phyloP scores from a whole-genome alignment of 345 rosid genomes.

The Brassica incana region DNA sequence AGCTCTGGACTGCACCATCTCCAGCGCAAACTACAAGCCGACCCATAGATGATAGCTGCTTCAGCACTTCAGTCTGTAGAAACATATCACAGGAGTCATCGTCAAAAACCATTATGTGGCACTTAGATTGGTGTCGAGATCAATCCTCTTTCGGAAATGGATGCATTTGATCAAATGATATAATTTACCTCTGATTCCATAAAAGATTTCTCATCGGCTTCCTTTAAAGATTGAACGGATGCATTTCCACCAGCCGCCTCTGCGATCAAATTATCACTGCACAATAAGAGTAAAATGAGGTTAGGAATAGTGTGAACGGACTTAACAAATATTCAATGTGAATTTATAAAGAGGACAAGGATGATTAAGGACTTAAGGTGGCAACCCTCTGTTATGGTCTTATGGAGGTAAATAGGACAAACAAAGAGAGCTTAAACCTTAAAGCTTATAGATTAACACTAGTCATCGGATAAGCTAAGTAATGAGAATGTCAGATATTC shows the following conservation, averaged over 20 bases:
- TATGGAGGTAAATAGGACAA: neutral
- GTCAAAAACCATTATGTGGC: neutral
- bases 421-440: neutral
- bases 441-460: neutral
- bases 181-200: conserved; percentile 65
- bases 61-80: conserved; percentile 77
- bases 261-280: conserved; percentile 73
- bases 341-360: neutral
- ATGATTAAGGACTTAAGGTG: neutral
- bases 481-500: neutral
- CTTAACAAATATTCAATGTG: neutral
- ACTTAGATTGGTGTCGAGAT: neutral
- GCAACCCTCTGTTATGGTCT: neutral
- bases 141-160: neutral
- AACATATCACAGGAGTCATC: conserved; percentile 23
- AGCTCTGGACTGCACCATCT: conserved; percentile 80
- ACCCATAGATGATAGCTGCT: conserved; percentile 79
- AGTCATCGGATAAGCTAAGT: neutral
- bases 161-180: conserved; percentile 11
- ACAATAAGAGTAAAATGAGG: conserved; percentile 1
- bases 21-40: conserved; percentile 84
- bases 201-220: conserved; percentile 71
- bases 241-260: conserved; percentile 85
- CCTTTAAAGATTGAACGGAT: conserved; percentile 54
- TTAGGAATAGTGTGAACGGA: neutral